Conservation (phyloP, 768 basidiomycete genomes). For the Amanita pseudoporphyria region DNA sequence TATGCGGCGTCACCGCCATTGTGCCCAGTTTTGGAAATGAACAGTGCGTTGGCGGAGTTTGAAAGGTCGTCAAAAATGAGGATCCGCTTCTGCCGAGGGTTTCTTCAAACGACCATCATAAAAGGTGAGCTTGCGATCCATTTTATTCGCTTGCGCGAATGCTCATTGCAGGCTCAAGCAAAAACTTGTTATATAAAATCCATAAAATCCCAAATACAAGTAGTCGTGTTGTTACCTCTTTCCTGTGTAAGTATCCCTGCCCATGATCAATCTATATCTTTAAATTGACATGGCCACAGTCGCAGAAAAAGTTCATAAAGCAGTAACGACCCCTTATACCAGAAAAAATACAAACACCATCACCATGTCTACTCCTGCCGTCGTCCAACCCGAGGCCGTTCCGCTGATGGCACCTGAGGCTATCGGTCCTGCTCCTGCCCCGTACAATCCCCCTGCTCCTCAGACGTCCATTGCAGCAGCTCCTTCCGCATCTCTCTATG, state of each 20-base stretch:
- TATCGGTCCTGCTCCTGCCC: slow-evolving; percentile 34
- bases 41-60: slow-evolving; percentile 36
- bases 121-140: slow-evolving; percentile 40
- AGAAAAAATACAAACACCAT: slow-evolving; percentile 32
- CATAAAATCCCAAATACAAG: slow-evolving; percentile 58
- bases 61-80: slow-evolving; percentile 26
- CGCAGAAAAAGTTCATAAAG: slow-evolving; percentile 79
- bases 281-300: slow-evolving; percentile 21
- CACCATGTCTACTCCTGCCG: slow-evolving; percentile 49
- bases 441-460: slow-evolving; percentile 51
- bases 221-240: slow-evolving; percentile 68
- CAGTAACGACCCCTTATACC: slow-evolving; percentile 80
- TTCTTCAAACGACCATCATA: slow-evolving; percentile 60
- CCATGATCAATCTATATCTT: slow-evolving; percentile 10
- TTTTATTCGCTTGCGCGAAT: slow-evolving; percentile 9
- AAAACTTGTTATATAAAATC: slow-evolving; percentile 69
- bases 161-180: slow-evolving; percentile 26
- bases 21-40: slow-evolving; percentile 15
- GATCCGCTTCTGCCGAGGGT: slow-evolving; percentile 14
- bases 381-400: slow-evolving; percentile 42
- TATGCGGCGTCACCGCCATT: too few species aligned
- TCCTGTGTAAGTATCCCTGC: slow-evolving; percentile 44
- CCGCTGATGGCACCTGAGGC: slow-evolving; percentile 42
- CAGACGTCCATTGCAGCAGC: slow-evolving; percentile 48
- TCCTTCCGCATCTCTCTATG: slow-evolving; percentile 92